Base-by-base conservation (phyloP, 352 stramenopile genomes). In the Lagenidium sp. region DNA sequence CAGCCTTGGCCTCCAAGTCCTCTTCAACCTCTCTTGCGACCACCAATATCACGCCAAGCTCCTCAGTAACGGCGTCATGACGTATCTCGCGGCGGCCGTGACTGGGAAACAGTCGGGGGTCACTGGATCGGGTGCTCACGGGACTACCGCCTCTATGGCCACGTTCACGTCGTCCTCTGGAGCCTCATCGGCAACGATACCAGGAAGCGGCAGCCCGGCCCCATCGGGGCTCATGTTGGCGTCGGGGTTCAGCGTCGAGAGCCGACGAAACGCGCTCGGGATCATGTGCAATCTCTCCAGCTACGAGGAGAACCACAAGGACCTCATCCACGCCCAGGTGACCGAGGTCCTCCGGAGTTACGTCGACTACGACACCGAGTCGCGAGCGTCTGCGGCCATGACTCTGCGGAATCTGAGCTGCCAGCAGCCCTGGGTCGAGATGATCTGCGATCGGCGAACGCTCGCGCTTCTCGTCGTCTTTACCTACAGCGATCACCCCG, bases 21-120 rank as follows among this genome's bases (percentile, higher is more conserved):
- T 91, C 1, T 88, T 87, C 47, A 91, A 91, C 25, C 32, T 91
- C 13, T 87, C 73, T 10, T 85, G 76, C 21, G 60, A 85, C 10
- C 54, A 59, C 7, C 58, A 79, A 19, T 86, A 86, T 42, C 79
- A 91, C 41, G 45, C 63, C 13, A 81, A 82, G 45, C 45, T 91
- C 2, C 51, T 91, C 20, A 71, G 63, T 31, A 87, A 88, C 12
- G 79, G 79, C 0, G 50, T 91, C 20, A 81, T 87, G 47, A 35
- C 68, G 23, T 91, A 85, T 32, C 51, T 91, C 6, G 70, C 72
- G 2, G 57, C 70, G 6, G 68, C 64, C 2, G 62, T 87, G 23
- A 39, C 47, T 20, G 61, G 48, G 7, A 73, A 50, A 8, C 65
- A 66, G 8, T 45, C 46, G 20, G 39, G 31, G 3, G 38, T 10